Percentiles rank a stretch among this genome's conserved stretches.
Evolutionary conservation across 495 filamentous ascomycete genomes (phyloP).

Genomic region (Talaromyces adpressus): DNA sequence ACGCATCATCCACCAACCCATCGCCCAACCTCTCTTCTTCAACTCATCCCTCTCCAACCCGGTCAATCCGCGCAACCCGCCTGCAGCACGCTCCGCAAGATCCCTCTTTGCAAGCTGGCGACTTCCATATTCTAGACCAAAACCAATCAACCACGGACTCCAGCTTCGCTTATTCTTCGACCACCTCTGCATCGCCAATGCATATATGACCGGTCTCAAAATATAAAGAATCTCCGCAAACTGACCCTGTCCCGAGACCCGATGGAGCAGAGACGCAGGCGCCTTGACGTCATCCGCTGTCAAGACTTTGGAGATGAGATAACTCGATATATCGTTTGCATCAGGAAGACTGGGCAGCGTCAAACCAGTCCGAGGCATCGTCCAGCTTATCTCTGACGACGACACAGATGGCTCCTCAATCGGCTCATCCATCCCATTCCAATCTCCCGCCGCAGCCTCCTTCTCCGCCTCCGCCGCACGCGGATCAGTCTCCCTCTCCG

Average conservation of each 20-base stretch:
- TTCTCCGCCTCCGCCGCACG: conserved; percentile 52
- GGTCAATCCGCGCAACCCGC: conserved; percentile 64
- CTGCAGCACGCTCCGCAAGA: conserved; percentile 57
- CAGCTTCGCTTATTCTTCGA: conserved; percentile 57
- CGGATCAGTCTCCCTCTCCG: conserved; percentile 72
- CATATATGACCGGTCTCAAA: conserved; percentile 81
- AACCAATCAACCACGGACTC: conserved; percentile 85
- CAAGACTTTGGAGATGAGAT: conserved; percentile 84
- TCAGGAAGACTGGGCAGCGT: conserved; percentile 75
- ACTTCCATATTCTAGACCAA: conserved; percentile 81
- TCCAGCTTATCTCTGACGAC: conserved; percentile 55
- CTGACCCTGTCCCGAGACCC: conserved; percentile 60
- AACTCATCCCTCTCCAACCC: conserved; percentile 84
- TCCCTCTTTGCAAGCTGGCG: conserved; percentile 72
- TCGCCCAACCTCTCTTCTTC: conserved; percentile 74
- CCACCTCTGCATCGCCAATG: conserved; percentile 70
- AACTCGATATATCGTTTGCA: conserved; percentile 70
- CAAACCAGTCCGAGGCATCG: conserved; percentile 90
- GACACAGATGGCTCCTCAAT: conserved; percentile 23
- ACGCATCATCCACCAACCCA: conserved; percentile 92
- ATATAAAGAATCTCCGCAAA: conserved; percentile 87
- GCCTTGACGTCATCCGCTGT: conserved; percentile 96
- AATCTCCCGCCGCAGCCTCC: conserved; percentile 20
- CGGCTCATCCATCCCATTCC: conserved; percentile 42
- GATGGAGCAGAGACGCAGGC: conserved; percentile 71